Evolutionary conservation across 129 eudicot genomes (phyloP).

Genomic region (Flaveria linearis): DNA sequence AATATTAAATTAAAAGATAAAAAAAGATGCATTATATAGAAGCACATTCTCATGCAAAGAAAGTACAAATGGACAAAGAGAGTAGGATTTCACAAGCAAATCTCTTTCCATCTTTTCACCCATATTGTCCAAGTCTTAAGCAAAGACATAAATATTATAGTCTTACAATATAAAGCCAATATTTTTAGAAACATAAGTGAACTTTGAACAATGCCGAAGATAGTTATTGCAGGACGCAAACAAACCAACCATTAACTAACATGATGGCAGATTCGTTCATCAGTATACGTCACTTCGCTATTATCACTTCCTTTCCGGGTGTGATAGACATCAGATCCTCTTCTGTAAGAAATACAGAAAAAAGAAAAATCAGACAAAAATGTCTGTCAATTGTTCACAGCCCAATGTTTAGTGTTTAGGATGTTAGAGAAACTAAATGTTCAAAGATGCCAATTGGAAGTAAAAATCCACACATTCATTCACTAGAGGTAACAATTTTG

Average conservation of each 20-base stretch:
- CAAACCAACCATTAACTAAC: slow-evolving; percentile 33
- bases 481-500: slow-evolving; percentile 3
- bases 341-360: neutral
- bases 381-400: neutral
- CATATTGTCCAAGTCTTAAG: slow-evolving; percentile 10
- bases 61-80: slow-evolving; percentile 27
- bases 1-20: neutral
- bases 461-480: neutral
- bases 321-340: slow-evolving; percentile 27
- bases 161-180: neutral
- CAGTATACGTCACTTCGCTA: slow-evolving; percentile 38
- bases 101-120: slow-evolving; percentile 37
- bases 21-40: slow-evolving; percentile 6
- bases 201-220: slow-evolving; percentile 20
- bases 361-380: neutral
- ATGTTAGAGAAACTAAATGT: neutral
- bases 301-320: slow-evolving; percentile 28
- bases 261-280: slow-evolving; percentile 38
- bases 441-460: neutral
- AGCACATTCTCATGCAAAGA: slow-evolving; percentile 18
- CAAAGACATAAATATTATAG: slow-evolving; percentile 3
- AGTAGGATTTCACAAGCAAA: slow-evolving; percentile 38
- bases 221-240: slow-evolving; percentile 52
- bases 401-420: neutral
- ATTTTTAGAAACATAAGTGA: neutral